phyloP scores from a whole-genome alignment of 139 green algal genomes.

The Coelastrella sp. region DNA sequence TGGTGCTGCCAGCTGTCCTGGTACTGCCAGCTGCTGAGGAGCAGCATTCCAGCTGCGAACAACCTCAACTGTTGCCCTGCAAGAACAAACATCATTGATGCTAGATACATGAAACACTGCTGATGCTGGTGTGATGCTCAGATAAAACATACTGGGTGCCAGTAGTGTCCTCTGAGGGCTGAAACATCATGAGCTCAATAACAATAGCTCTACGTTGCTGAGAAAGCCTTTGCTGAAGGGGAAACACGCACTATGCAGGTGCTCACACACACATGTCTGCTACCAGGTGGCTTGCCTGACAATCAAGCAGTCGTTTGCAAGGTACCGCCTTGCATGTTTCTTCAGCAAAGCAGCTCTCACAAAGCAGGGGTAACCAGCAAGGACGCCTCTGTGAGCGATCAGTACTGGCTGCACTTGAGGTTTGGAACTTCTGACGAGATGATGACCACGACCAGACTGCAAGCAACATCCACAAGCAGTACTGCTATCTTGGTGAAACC shows the following conservation, averaged over 20 bases:
- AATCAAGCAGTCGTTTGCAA: conserved; percentile 53
- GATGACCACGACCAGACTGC: neutral
- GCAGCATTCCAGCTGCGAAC: conserved; percentile 57
- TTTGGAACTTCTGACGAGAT: neutral
- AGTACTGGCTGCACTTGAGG: neutral
- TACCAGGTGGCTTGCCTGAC: conserved; percentile 29
- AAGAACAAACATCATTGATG: neutral
- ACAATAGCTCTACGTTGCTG: no score
- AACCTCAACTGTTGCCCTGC: conserved; percentile 61
- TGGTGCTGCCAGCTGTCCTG: neutral
- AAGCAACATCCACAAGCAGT: no score
- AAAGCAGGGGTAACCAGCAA: conserved; percentile 61
- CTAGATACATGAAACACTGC: neutral
- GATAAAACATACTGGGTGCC: neutral
- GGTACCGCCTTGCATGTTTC: conserved; percentile 52
- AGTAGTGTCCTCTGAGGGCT: no score
- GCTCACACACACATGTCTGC: neutral
- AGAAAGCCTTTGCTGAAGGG: neutral
- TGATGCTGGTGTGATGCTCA: neutral
- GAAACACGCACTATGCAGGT: neutral
- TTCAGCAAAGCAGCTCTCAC: conserved; percentile 53
- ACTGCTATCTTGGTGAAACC: no score
- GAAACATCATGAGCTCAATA: no score
- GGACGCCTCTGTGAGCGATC: conserved; percentile 11
- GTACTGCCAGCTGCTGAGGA: conserved; percentile 26